Percentiles rank a stretch among this genome's conserved stretches.
Conservation (phyloP, 306 rosid species). For the Cicer chorassanicum region DNA sequence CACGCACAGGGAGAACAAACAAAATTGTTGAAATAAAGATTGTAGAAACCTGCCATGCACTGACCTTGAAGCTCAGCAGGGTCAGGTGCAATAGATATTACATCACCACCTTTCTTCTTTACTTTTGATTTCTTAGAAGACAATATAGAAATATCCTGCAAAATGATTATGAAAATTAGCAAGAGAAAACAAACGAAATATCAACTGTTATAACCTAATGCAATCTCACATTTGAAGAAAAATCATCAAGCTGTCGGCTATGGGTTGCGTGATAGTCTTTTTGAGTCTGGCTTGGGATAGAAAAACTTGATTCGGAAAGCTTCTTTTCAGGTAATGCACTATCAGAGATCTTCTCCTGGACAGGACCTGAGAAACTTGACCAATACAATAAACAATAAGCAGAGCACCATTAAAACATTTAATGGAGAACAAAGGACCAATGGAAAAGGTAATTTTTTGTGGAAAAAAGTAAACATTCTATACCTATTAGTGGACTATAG, state of each 20-base stretch:
- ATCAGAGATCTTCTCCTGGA: conserved; percentile 76
- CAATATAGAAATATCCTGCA: conserved; percentile 66
- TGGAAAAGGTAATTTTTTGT: conserved; percentile 14
- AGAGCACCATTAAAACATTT: conserved; percentile 54
- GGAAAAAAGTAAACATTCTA: conserved; percentile 2
- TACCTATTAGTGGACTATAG: neutral
- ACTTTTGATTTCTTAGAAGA: conserved; percentile 81
- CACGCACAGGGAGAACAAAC: conserved; percentile 1
- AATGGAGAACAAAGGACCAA: conserved; percentile 39
- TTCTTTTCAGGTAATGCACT: conserved; percentile 68
- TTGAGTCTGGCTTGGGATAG: conserved; percentile 56
- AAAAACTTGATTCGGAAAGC: conserved; percentile 57
- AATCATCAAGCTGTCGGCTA: conserved; percentile 53
- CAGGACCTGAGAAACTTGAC: conserved; percentile 99
- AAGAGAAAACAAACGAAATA: conserved; percentile 36
- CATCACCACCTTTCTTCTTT: conserved; percentile 70
- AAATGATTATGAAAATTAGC: conserved; percentile 53
- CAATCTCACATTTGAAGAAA: conserved; percentile 62
- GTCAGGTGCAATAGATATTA: conserved; percentile 57
- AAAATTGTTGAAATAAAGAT: conserved; percentile 32
- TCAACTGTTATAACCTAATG: conserved; percentile 40
- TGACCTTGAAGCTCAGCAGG: conserved; percentile 80
- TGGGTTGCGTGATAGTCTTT: conserved; percentile 59
- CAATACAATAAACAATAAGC: conserved; percentile 93
- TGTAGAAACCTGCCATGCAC: conserved; percentile 32